phyloP scores from a whole-genome alignment of 2,329 filamentous ascomycete genomes.

The Cladosporium sp. region DNA sequence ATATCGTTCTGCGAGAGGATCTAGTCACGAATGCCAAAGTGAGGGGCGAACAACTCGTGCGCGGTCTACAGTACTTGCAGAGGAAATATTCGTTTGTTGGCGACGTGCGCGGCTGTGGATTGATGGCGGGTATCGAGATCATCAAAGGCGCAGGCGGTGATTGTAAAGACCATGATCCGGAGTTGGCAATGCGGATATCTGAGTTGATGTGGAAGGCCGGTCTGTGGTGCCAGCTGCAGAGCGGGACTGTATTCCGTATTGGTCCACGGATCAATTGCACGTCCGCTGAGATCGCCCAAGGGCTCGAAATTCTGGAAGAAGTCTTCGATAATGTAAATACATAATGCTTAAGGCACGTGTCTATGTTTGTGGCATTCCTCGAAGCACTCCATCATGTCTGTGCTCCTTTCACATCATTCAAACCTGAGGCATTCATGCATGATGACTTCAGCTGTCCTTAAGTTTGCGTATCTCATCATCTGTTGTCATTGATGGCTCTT shows the following conservation, averaged over 20 bases:
- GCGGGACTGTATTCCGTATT: neutral
- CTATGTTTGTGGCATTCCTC: no score
- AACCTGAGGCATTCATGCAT: neutral
- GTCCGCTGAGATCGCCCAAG: neutral
- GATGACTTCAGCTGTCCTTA: neutral
- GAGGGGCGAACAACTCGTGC: constrained; percentile 30
- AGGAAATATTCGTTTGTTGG: constrained; percentile 36
- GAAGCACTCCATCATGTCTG: no score
- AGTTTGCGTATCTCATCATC: neutral
- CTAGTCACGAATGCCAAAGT: constrained; percentile 27
- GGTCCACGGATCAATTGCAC: neutral
- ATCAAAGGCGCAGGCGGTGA: constrained; percentile 19
- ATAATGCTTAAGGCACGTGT: neutral
- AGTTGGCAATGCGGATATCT: neutral
- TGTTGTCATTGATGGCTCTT: neutral
- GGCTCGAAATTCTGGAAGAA: neutral
- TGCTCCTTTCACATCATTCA: no score
- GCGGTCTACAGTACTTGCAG: constrained; percentile 29
- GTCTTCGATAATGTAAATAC: neutral
- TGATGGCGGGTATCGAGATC: constrained; percentile 38
- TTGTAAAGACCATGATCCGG: neutral
- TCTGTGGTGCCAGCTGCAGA: constrained; percentile 5
- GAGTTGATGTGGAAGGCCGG: neutral
- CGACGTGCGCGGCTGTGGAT: constrained; percentile 36
- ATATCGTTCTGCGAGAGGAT: constrained; percentile 36